Base-by-base conservation (phyloP, 2,329 filamentous ascomycete genomes). In the Cercospora nicotianae region DNA sequence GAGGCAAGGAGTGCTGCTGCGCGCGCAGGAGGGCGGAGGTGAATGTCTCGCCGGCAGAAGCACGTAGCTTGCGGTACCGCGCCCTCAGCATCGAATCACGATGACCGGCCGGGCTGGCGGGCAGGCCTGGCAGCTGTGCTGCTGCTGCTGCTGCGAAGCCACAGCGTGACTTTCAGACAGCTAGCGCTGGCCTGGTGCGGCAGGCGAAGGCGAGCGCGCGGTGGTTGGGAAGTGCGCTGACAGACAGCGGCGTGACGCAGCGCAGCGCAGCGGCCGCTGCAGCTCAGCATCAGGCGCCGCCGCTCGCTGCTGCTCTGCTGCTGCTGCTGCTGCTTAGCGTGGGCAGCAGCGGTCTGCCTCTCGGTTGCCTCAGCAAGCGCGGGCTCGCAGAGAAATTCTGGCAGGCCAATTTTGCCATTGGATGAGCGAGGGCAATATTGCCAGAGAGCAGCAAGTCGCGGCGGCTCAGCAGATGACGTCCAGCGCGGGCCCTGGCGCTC, bases 381-480 rank as follows among this genome's bases (percentile, higher is more conserved):
- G 69, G 69, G 60, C 64, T 60, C 67, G 66, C 60, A 70, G 64
- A 60, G 57, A 60, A 68, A 71, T 64, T 67, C 64, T 42, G 69
- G 66, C 67, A 67, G 26, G 48, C 57, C 62, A 67, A 69, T 71
- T 70, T 67, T 71, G 64, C 68, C 69, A 72, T 72, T 72, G 71
- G 71, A 70, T 63, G 65, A 68, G 60, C 66, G 62, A 51, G 61
- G 33, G 60, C 58, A 64, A 72, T 66, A 62, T 69, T 48, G 45
- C 48, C 36, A 60, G 18, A 48, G 33, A 23, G 63, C 66, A 64
- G 64, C 26, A 60, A 36, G 36, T 53, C 57, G 36, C 48, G 67
- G 45, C 65, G 64, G 63, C 48, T 64, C 33, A 61, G 62, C 63
- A 64, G 63, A 64, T 71, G 67, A 69, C 66, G 70, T 69, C 63